Base-by-base conservation (phyloP, 2,329 filamentous ascomycete genomes). In the Sordariomycetes sp. region DNA sequence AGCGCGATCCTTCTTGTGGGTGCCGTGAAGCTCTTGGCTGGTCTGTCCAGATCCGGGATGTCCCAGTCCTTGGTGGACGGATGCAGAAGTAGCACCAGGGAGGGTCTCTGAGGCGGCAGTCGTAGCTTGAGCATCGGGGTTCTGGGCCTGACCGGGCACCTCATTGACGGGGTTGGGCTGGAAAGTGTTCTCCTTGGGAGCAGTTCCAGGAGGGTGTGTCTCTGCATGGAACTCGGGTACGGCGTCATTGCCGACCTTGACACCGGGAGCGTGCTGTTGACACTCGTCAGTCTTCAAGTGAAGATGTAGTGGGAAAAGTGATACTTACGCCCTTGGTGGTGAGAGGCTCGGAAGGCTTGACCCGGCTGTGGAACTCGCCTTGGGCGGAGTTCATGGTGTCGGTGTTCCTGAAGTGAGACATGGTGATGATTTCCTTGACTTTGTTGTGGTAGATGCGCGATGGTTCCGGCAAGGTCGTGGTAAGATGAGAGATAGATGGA, bases 181-280 rank as follows among this genome's bases (percentile, higher is more conserved):
- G 49, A 58, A 65, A 8, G 54, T 59, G 35, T 52, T 32, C 33
- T 61, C 50, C 11, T 39, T 39, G 3, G 82, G 82, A 0, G 82
- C 81, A 4, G 73, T 72, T 39, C 82, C 82, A 0, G 79, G 57
- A 1, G 77, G 67, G 23, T 76, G 57, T 2, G 66, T 68, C 51
- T 86, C 44, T 17, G 73, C 70, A 46, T 70, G 62, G 62, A 82
- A 86, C 48, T 82, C 79, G 15, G 75, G 75, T 10, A 57, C 49
- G 17, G 60, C 58, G 34, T 80, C 76, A 43, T 75, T 72, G 46
- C 72, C 72, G 37, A 75, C 67, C 40, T 73, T 67, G 44, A 68
- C 61, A 34, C 80, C 80, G 4, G 71, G 68, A 49, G 75, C 65
- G 55, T 86, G 80, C 78, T 83, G 44, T 6, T 35, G 39, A 16